phyloP scores from a whole-genome alignment of 2,329 filamentous ascomycete genomes.

The Proliferodiscus dingleyae region DNA sequence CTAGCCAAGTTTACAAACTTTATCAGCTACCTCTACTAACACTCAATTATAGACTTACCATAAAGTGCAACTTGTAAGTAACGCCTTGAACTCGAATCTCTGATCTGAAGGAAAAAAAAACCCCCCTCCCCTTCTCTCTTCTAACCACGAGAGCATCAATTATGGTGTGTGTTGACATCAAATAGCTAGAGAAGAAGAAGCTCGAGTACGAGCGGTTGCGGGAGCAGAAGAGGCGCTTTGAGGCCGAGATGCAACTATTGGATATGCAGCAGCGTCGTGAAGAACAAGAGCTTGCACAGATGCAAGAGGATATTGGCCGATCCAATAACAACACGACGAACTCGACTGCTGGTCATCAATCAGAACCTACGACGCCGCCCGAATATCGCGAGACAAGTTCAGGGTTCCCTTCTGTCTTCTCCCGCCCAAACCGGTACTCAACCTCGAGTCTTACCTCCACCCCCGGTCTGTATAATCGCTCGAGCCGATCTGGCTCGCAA shows the following conservation, averaged over 20 bases:
- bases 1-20: too few species aligned
- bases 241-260: conserved; percentile 86
- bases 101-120: conserved; percentile 1
- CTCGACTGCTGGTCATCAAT: conserved; percentile 63
- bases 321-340: conserved; percentile 35
- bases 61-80: conserved; percentile 71
- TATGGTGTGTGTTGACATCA: conserved; percentile 33
- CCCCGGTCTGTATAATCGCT: conserved; percentile 67
- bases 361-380: conserved; percentile 92
- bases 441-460: conserved; percentile 82
- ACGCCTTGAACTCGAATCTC: conserved; percentile 2
- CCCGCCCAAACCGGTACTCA: conserved; percentile 82
- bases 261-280: conserved; percentile 80
- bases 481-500: conserved; percentile 72
- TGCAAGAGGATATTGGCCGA: conserved; percentile 71
- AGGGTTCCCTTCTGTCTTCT: conserved; percentile 74
- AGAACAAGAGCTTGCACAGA: conserved; percentile 77
- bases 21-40: conserved; percentile 18
- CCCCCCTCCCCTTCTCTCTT: neutral
- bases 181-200: conserved; percentile 87
- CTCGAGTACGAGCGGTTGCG: conserved; percentile 86
- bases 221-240: conserved; percentile 83
- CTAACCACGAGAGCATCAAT: neutral
- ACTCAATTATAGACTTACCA: conserved; percentile 50
- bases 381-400: conserved; percentile 73